phyloP scores from a whole-genome alignment of 2,329 filamentous ascomycete genomes.

The Phyllosticta capitalensis region DNA sequence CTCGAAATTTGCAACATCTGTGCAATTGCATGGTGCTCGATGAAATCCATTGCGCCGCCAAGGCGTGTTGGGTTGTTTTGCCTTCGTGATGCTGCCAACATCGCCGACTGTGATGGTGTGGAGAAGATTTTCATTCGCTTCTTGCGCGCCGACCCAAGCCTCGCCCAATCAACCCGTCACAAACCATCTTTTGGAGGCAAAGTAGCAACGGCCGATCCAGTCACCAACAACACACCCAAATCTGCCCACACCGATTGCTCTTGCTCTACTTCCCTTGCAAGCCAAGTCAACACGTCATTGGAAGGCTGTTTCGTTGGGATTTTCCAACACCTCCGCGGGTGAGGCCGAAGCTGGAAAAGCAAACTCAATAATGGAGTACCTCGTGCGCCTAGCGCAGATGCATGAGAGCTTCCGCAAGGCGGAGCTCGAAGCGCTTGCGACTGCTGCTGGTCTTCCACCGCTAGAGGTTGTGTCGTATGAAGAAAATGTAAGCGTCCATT shows the following conservation, averaged over 20 bases:
- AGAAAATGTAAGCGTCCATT: constrained; percentile 51
- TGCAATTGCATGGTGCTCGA: too few species aligned
- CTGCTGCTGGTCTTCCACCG: constrained; percentile 50
- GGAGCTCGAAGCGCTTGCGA: constrained; percentile 73
- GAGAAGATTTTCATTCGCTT: constrained; percentile 8
- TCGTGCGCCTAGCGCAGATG: constrained; percentile 80
- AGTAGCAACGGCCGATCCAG: not conserved
- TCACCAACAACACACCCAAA: not conserved
- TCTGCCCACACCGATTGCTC: too few species aligned
- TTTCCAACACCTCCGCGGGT: not conserved
- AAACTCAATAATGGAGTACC: constrained; percentile 52
- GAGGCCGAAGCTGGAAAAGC: not conserved
- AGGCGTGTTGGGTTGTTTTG: too few species aligned
- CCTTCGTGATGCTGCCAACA: not conserved
- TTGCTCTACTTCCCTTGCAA: not conserved
- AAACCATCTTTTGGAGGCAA: not conserved
- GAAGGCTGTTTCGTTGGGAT: not conserved
- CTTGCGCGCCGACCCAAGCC: constrained; percentile 1
- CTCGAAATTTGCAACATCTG: not conserved
- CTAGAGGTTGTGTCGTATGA: constrained; percentile 68
- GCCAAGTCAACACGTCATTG: not conserved
- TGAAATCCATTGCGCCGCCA: too few species aligned
- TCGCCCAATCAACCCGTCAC: not conserved
- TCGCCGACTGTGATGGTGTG: not conserved
- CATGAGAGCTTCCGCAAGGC: constrained; percentile 86